These are phyloP conservation scores for Aspergillus sp. DNA, from an alignment of 2,329 filamentous ascomycete species.

Conservation along the genomic window DNA sequence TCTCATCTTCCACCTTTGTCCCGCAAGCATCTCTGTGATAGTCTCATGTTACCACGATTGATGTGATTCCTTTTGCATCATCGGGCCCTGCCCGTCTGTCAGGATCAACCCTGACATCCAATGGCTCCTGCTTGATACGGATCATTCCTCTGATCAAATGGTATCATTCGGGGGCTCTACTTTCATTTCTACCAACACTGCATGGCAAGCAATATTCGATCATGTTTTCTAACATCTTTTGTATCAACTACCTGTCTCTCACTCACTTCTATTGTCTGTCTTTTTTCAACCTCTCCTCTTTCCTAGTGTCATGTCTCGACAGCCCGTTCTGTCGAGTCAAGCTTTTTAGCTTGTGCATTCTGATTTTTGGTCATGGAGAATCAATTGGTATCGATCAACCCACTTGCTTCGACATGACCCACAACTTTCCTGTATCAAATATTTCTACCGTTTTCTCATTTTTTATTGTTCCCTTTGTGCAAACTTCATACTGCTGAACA, in stretches of 20 bases:
- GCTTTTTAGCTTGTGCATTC: neutral
- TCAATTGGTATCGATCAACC: neutral
- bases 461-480: neutral
- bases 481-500: neutral
- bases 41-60: constrained; percentile 37
- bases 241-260: constrained; percentile 10
- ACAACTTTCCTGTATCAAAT: constrained; percentile 3
- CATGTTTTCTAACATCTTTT: constrained; percentile 20
- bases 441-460: neutral
- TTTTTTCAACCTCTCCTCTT: constrained; percentile 3
- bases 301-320: neutral
- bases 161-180: constrained; percentile 2
- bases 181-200: constrained; percentile 11
- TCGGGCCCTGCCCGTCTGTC: constrained; percentile 20
- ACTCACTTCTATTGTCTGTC: constrained; percentile 15
- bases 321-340: neutral
- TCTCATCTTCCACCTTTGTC: constrained; percentile 13
- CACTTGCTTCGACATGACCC: neutral
- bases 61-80: constrained; percentile 30
- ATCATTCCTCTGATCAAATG: constrained; percentile 8
- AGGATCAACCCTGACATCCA: constrained; percentile 14
- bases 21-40: constrained; percentile 21
- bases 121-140: constrained; percentile 13
- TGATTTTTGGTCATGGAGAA: neutral
- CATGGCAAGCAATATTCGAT: constrained; percentile 17